Conservation (phyloP, 345 rosid genomes). For the Eucalyptus pumila region DNA sequence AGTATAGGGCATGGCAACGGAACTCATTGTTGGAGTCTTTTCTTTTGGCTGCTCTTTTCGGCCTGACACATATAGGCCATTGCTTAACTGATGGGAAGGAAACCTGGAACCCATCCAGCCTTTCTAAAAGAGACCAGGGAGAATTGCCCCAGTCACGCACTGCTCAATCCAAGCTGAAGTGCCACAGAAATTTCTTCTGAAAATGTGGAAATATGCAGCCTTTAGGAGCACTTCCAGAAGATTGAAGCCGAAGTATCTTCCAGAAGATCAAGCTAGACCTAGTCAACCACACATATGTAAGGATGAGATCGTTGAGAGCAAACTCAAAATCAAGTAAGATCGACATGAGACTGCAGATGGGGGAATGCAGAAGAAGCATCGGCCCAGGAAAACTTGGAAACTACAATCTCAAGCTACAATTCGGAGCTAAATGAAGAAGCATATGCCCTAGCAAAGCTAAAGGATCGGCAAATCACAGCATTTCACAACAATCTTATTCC, state of each 20-base stretch:
- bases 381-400: not conserved
- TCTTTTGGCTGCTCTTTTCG: constrained; percentile 91
- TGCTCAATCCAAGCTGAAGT: not conserved
- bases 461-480: not conserved
- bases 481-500: not conserved
- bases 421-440: not conserved
- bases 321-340: not conserved
- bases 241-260: not conserved
- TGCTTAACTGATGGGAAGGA: constrained; percentile 88
- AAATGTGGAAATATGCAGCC: not conserved
- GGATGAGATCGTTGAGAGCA: not conserved
- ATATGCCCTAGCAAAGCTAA: not conserved
- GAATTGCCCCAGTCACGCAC: not conserved
- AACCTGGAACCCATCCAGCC: constrained; percentile 73
- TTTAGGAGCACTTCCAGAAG: not conserved
- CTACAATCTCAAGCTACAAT: not conserved
- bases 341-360: not conserved
- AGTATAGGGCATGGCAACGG: constrained; percentile 86
- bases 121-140: not conserved
- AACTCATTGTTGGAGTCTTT: constrained; percentile 77
- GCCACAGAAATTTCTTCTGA: not conserved
- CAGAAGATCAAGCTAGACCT: not conserved
- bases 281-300: not conserved
- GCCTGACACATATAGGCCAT: constrained; percentile 89
- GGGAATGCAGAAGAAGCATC: not conserved